These are phyloP conservation scores for Kazachstania martiniae DNA, from an alignment of 805 yeast species.

Conservation along the genomic window DNA sequence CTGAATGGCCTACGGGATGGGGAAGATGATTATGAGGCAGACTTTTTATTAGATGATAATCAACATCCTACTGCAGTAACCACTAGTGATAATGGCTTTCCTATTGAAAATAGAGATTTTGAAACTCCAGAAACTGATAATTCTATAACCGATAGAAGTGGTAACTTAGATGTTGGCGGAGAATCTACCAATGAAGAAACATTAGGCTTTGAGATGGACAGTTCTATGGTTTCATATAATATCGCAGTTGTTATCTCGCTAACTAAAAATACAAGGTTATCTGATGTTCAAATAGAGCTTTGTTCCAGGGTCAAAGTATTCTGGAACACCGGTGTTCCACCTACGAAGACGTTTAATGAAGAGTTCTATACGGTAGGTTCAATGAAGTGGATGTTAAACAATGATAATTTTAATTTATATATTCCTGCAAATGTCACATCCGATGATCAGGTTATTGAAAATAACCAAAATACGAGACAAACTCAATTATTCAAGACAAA, in stretches of 20 bases:
- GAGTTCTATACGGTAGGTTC: constrained; percentile 41
- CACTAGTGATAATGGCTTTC: background rate
- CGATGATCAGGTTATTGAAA: constrained; percentile 15
- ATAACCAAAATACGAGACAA: constrained; percentile 8
- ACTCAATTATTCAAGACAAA: constrained; percentile 14
- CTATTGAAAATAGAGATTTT: background rate
- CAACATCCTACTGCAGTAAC: background rate
- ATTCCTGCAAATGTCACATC: constrained; percentile 22
- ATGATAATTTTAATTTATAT: constrained; percentile 36
- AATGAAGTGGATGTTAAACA: constrained; percentile 35
- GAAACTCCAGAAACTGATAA: background rate
- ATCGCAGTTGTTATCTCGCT: constrained; percentile 42
- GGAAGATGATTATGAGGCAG: constrained; percentile 3
- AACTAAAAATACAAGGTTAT: constrained; percentile 30
- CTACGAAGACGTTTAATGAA: constrained; percentile 32
- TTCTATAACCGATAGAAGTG: background rate
- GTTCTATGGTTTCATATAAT: constrained; percentile 36
- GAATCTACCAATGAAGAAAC: background rate
- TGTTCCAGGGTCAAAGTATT: constrained; percentile 34
- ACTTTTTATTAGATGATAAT: constrained; percentile 1
- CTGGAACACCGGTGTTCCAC: constrained; percentile 48
- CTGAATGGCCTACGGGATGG: constrained; percentile 15
- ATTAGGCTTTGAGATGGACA: constrained; percentile 5
- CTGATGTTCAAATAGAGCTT: constrained; percentile 33
- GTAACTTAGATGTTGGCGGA: background rate